These are phyloP conservation scores for Albugo candida DNA, from an alignment of 352 stramenopile species.

Conservation along the genomic window DNA sequence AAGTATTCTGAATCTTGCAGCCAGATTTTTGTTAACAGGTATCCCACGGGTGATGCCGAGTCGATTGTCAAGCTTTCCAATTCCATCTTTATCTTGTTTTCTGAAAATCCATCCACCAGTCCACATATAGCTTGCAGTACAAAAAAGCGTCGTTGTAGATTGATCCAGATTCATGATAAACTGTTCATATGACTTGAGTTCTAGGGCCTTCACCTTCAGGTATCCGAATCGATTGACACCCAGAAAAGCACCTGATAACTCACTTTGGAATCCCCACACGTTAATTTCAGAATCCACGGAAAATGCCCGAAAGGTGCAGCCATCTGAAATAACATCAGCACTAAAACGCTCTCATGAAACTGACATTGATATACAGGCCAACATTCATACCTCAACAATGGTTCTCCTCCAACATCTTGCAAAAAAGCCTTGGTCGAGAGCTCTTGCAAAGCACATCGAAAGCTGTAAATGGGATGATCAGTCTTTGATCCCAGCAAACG, in stretches of 20 bases:
- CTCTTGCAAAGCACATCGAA: conserved; percentile 61
- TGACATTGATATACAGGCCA: background rate
- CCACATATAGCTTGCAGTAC: conserved; percentile 49
- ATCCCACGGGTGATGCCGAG: conserved; percentile 38
- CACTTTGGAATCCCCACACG: conserved; percentile 61
- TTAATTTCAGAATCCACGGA: conserved; percentile 55
- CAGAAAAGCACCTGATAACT: conserved; percentile 39
- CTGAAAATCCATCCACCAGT: conserved; percentile 35
- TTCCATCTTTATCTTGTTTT: background rate
- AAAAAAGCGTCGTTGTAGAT: conserved; percentile 32
- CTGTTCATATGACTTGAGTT: conserved; percentile 59
- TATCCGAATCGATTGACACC: conserved; percentile 50
- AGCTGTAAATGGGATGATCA: conserved; percentile 14
- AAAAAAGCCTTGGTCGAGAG: conserved; percentile 26
- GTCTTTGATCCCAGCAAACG: conserved; percentile 20
- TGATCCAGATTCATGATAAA: conserved; percentile 34
- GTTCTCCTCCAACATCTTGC: conserved; percentile 32
- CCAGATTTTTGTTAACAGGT: conserved; percentile 34
- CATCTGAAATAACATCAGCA: conserved; percentile 33
- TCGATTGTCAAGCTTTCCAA: conserved; percentile 3
- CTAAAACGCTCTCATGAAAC: conserved; percentile 9
- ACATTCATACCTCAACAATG: conserved; percentile 24
- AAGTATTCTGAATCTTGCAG: conserved; percentile 35
- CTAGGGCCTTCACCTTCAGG: conserved; percentile 32
- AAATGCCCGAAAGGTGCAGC: conserved; percentile 53